Evolutionary conservation across 495 filamentous ascomycete species (phyloP).

Genomic region (Penicillium argentinense): DNA sequence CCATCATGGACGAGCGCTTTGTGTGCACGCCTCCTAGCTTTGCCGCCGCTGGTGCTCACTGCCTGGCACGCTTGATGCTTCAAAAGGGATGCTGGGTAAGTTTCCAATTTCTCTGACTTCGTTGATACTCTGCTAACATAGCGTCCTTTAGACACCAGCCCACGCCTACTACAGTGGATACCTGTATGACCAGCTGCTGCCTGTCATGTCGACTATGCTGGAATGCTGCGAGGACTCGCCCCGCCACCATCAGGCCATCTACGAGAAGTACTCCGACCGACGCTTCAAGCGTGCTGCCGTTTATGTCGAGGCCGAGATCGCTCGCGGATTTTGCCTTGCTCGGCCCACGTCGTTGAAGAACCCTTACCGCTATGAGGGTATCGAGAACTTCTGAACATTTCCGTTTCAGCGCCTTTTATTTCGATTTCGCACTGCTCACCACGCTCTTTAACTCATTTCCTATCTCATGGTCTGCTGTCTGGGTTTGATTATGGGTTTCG

Average conservation of each 20-base stretch:
- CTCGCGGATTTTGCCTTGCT: slow-evolving; percentile 49
- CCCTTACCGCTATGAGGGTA: slow-evolving; percentile 15
- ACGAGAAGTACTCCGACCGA: slow-evolving; percentile 83
- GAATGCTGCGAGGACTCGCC: slow-evolving; percentile 83
- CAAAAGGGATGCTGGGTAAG: slow-evolving; percentile 91
- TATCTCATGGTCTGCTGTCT: slow-evolving; percentile 18
- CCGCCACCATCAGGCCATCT: slow-evolving; percentile 83
- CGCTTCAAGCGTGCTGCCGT: slow-evolving; percentile 79
- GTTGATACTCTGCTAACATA: slow-evolving; percentile 28
- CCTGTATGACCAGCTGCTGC: slow-evolving; percentile 78
- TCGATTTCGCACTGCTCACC: slow-evolving; percentile 3
- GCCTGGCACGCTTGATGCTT: slow-evolving; percentile 84
- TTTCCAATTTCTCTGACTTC: slow-evolving; percentile 13
- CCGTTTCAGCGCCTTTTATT: background rate
- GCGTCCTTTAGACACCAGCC: slow-evolving; percentile 58
- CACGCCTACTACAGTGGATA: slow-evolving; percentile 94
- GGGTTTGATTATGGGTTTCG: slow-evolving; percentile 18
- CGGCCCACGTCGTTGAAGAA: slow-evolving; percentile 20
- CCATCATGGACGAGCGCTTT: slow-evolving; percentile 97
- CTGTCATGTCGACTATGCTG: slow-evolving; percentile 70
- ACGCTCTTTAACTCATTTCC: slow-evolving; percentile 9
- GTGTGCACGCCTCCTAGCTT: slow-evolving; percentile 89
- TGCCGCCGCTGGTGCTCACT: slow-evolving; percentile 88
- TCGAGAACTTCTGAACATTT: slow-evolving; percentile 22
- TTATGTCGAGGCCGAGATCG: slow-evolving; percentile 73